Percentiles rank a stretch among this genome's conserved stretches.
These are phyloP conservation scores for Apocynum venetum DNA, from an alignment of 257 asterid genomes.

Conservation along the genomic window DNA sequence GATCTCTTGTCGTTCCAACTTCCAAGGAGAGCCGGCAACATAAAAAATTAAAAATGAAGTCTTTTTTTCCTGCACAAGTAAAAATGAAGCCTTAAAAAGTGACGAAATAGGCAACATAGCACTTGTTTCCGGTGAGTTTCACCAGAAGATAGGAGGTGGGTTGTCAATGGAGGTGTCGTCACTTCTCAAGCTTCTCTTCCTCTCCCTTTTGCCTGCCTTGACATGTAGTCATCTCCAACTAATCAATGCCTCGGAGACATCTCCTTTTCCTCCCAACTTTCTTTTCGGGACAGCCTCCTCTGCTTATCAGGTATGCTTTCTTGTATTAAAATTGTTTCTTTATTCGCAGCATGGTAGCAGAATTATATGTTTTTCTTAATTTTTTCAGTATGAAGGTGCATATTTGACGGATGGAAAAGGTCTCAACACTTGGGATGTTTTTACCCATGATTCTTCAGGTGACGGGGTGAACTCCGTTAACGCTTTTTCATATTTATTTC, in stretches of 20 bases:
- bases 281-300: conserved; percentile 58
- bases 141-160: too few relatives aligned
- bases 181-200: neutral
- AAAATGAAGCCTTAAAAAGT: too few relatives aligned
- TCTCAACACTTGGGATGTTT: conserved; percentile 23
- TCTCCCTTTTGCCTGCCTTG: conserved; percentile 4
- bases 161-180: neutral
- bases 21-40: too few relatives aligned
- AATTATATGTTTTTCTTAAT: neutral
- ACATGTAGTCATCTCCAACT: neutral
- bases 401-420: conserved; percentile 16
- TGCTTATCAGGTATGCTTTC: conserved; percentile 42
- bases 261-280: conserved; percentile 34
- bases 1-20: too few relatives aligned
- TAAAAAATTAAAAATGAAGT: too few relatives aligned
- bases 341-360: too few relatives aligned
- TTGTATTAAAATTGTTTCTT: too few relatives aligned
- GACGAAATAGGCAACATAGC: neutral
- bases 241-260: neutral
- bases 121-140: neutral
- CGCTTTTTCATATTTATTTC: neutral
- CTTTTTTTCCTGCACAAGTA: too few relatives aligned
- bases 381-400: conserved; percentile 40
- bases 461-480: neutral
- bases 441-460: conserved; percentile 29